These are phyloP conservation scores for Incumbomyces lentus DNA, from an alignment of 2,329 filamentous ascomycete genomes.

Conservation along the genomic window DNA sequence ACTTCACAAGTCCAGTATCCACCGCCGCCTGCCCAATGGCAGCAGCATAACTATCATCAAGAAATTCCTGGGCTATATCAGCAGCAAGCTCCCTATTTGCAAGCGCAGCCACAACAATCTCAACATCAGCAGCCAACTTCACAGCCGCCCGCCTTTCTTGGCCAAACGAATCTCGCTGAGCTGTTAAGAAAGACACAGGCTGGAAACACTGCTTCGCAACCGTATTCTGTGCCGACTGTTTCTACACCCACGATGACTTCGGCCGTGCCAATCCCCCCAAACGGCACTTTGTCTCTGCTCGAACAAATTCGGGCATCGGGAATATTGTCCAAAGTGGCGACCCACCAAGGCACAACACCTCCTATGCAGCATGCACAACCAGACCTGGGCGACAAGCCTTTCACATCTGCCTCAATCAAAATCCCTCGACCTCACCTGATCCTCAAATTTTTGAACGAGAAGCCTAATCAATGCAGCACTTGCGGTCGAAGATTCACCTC, in stretches of 20 bases:
- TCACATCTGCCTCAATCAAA: constrained; percentile 62
- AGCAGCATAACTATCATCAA: constrained; percentile 21
- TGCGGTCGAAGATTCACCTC: constrained; percentile 79
- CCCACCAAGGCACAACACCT: constrained; percentile 31
- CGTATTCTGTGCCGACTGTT: constrained; percentile 9
- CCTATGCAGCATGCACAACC: constrained; percentile 19
- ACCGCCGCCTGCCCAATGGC: constrained; percentile 24
- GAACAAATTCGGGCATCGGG: constrained; percentile 60
- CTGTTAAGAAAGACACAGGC: constrained; percentile 32
- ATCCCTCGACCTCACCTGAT: constrained; percentile 68
- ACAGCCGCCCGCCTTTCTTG: constrained; percentile 26
- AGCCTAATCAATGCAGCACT: constrained; percentile 79
- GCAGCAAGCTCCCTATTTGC: constrained; percentile 25
- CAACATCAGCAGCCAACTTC: constrained; percentile 19
- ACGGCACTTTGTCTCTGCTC: constrained; percentile 46
- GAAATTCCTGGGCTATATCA: constrained; percentile 23
- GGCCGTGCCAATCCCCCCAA: constrained; percentile 28
- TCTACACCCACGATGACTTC: constrained; percentile 27
- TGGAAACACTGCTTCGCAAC: constrained; percentile 21
- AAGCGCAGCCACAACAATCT: constrained; percentile 24
- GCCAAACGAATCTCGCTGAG: constrained; percentile 34
- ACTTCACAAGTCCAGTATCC: constrained; percentile 21
- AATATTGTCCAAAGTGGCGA: constrained; percentile 44
- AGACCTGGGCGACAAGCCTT: constrained; percentile 28
- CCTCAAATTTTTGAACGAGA: constrained; percentile 63